phyloP scores from a whole-genome alignment of 768 basidiomycete genomes.

The Pholiota microspora region DNA sequence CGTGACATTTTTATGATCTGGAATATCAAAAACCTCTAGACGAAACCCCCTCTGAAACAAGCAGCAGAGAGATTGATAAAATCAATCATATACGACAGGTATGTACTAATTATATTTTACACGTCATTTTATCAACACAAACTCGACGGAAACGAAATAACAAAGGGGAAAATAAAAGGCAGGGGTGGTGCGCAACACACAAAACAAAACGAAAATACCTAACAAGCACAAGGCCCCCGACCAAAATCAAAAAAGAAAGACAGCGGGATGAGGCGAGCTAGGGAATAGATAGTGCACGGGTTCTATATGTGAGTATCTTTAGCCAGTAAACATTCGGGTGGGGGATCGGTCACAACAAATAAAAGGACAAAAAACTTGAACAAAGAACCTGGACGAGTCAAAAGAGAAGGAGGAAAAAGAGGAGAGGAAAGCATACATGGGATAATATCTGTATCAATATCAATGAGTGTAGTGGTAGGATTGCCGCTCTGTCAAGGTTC shows the following conservation, averaged over 20 bases:
- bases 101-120: background rate
- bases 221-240: background rate
- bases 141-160: background rate
- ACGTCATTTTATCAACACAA: background rate
- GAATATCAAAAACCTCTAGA: too few species aligned
- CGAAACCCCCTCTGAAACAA: too few species aligned
- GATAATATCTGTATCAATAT: too few species aligned
- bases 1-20: too few species aligned
- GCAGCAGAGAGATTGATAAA: too few species aligned
- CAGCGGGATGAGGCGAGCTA: background rate
- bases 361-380: background rate
- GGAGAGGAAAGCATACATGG: background rate
- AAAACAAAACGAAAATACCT: background rate
- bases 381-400: too few species aligned
- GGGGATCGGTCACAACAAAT: background rate
- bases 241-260: background rate
- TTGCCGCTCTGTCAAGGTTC: background rate
- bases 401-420: too few species aligned
- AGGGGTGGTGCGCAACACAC: too few species aligned
- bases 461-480: constrained; percentile 3
- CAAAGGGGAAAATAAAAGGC: background rate
- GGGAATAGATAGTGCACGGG: background rate
- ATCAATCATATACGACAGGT: background rate
- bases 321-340: background rate
- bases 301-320: background rate